Evolutionary conservation across 1,284 basidiomycete species (phyloP), one percentile per base, ranked within the genome.

Genomic region (Trametes hirsuta): DNA sequence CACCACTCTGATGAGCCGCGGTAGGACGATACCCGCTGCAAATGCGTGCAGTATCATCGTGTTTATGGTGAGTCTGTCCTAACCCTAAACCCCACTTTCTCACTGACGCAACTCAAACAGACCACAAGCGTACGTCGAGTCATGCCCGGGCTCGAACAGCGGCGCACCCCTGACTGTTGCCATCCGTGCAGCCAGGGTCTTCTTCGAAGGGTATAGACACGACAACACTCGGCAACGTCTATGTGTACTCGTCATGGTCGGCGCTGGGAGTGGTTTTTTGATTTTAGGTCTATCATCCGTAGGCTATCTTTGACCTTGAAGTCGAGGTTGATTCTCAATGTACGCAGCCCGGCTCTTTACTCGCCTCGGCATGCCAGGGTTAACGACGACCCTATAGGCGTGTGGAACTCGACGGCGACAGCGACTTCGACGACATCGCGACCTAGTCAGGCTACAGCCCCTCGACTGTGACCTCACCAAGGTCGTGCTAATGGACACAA

Each of bases 151-250:
- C 30, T 30, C 30, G 1, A 30, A 30, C 30, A 30, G 30, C 8
- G 30, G 30, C 30, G 30, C 30, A 4, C 30, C 8, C 30, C 30
- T 30, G 30, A 30, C 30, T 30, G 30, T 5, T 8, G 30, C 30
- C 30, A 30, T 30, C 30, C 30, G 30, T 30, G 30, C 30, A 30
- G 30, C 8, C 30, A 8, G 30, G 30, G 30, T 30, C 30, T 30
- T 8, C 30, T 30, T 30, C 8, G 30, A 30, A 30, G 30, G 30
- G 30, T 30, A 46, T 46, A 21, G 44, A 25, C 14, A 50, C 68
- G 5, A 64, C 62, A 8, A 64, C 62, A 8, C 46, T 64, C 6
- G 67, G 66, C 11, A 72, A 72, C 41, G 68, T 69, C 69, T 72
- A 47, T 51, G 69, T 53, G 6, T 15, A 2, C 36, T n/a, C 8